Percentiles rank a stretch among this genome's conserved stretches.
phyloP scores from a whole-genome alignment of 257 asterid species.

The Przewalskia tangutica region DNA sequence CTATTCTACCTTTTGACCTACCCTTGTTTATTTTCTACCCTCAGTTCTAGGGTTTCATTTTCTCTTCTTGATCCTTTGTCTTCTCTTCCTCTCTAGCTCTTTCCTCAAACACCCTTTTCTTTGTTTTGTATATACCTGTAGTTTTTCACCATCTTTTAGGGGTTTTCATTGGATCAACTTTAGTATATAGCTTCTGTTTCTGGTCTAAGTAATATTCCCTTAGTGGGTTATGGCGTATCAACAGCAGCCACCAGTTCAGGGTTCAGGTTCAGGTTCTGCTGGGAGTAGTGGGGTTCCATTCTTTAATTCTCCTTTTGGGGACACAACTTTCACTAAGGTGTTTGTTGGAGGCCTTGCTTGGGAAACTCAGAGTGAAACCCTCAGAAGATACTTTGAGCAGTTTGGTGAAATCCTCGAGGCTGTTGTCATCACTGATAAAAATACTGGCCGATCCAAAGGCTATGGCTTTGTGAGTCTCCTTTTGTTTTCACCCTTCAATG shows the following conservation, averaged over 20 bases:
- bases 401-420: conserved; percentile 98
- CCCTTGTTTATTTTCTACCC: conserved; percentile 26
- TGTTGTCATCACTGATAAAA: conserved; percentile 96
- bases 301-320: conserved; percentile 84
- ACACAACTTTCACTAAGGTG: conserved; percentile 86
- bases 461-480: conserved; percentile 83
- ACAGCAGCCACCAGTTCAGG: conserved; percentile 28
- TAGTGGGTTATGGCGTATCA: conserved; percentile 62
- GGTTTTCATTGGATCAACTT: conserved; percentile 40
- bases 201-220: not conserved
- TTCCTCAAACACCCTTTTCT: not conserved
- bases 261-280: conserved; percentile 28
- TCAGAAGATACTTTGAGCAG: conserved; percentile 84
- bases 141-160: conserved; percentile 21
- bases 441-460: conserved; percentile 99
- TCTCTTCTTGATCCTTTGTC: not conserved
- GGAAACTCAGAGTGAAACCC: conserved; percentile 94
- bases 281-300: conserved; percentile 58
- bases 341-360: conserved; percentile 99
- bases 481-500: not conserved
- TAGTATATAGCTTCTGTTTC: conserved; percentile 21
- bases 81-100: conserved; percentile 6
- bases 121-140: not conserved
- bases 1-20: conserved; percentile 39
- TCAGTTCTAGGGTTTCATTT: conserved; percentile 44